Evolutionary conservation across 106 monocot genomes (phyloP).

Genomic region (Hemerocallis citrina): DNA sequence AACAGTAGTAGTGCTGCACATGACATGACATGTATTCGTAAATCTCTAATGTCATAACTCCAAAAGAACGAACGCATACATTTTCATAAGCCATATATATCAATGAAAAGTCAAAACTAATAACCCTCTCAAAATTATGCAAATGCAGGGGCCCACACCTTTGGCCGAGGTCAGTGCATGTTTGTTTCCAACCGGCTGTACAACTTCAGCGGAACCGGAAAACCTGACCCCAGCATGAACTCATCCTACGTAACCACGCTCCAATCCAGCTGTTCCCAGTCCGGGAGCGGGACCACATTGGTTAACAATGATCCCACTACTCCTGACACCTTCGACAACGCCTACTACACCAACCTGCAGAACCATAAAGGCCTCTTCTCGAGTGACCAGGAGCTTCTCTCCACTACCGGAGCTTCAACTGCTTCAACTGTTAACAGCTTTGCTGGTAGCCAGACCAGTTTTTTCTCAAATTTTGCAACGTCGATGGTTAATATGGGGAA

Average conservation of each 20-base stretch:
- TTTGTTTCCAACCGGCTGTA: constrained; percentile 18
- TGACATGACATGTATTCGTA: too few species aligned
- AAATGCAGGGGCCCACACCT: constrained; percentile 21
- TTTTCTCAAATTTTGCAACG: constrained; percentile 21
- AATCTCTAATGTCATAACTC: too few species aligned
- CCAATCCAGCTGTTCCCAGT: constrained; percentile 8
- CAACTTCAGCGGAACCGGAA: constrained; percentile 19
- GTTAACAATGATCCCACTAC: constrained; percentile 13
- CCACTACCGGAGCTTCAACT: background rate
- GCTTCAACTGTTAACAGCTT: background rate
- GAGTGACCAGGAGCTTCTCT: constrained; percentile 37
- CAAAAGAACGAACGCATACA: too few species aligned
- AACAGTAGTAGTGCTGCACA: too few species aligned
- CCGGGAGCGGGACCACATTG: constrained; percentile 9
- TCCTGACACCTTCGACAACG: constrained; percentile 12
- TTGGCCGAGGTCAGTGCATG: constrained; percentile 19
- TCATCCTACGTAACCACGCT: constrained; percentile 3
- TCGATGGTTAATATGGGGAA: constrained; percentile 31
- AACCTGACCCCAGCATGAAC: constrained; percentile 18
- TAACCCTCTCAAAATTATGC: background rate
- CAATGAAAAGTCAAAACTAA: background rate
- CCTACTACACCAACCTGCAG: constrained; percentile 18
- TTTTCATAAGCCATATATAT: too few species aligned
- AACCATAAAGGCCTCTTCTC: constrained; percentile 19
- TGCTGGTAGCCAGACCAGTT: constrained; percentile 14